Evolutionary conservation across 2,329 filamentous ascomycete genomes (phyloP), one percentile per base, ranked within the genome.

Genomic region (Xylariaceae sp.): DNA sequence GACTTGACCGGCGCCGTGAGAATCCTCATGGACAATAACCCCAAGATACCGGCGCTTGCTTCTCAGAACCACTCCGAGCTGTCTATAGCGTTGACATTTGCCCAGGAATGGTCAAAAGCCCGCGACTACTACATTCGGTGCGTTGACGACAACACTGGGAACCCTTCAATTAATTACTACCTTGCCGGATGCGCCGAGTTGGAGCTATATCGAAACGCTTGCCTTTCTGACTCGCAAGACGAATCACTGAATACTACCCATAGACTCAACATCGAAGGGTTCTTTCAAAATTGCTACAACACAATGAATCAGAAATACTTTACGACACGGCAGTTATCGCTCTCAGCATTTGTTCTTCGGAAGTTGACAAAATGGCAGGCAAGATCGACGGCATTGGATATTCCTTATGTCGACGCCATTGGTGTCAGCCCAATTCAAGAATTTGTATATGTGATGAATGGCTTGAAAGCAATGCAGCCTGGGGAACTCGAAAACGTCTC

Each of bases 361-460:
- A 97, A 96, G 73, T 73, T 97, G 11, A 79, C 83, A 52, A 96
- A 95, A 70, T 96, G 91, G 91, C 87, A 95, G 65, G 83, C 84
- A 32, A 80, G 90, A 27, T 84, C 88, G 3, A 86, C 85, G 65
- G 76, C 80, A 45, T 80, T 85, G 70, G 76, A 79, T 1, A 72
- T 89, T 34, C 80, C 86, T 47, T 75, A 96, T 3, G 80, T 87
- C 1, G 92, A 97, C 63, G 91, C 88, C 0, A 78, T 95, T 6
- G 91, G 91, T 0, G 78, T 89, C 2, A 88, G 85, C 56, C 94
- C 94, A 0, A 76, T 89, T 0, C 83, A 91, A 65, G 94, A 97
- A 74, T 95, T 97, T 87, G 85, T 88, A 9, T 95, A 92, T 69
- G 84, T 97, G 64, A 97, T 91, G 91, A 91, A 89, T 66, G 92